Evolutionary conservation across 108 stramenopile genomes (phyloP).

Genomic region (Pseudonitzschia multistriata): DNA sequence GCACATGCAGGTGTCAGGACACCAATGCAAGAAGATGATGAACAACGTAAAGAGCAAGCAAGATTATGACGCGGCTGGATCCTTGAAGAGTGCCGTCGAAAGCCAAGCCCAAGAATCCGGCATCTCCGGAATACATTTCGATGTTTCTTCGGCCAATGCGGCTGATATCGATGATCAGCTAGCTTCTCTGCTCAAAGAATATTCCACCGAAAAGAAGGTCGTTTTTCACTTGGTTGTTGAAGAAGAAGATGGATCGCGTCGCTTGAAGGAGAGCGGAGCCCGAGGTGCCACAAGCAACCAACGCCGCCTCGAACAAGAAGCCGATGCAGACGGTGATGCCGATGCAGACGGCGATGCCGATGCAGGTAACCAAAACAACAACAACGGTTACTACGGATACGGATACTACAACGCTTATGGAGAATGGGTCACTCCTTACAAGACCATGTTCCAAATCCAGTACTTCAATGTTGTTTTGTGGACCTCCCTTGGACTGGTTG

Average conservation of each 20-base stretch:
- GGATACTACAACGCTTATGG: conserved; percentile 62
- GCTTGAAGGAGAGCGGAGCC: conserved; percentile 17
- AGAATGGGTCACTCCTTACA: conserved; percentile 60
- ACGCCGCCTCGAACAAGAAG: conserved; percentile 11
- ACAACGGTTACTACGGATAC: conserved; percentile 58
- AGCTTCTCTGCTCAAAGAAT: conserved; percentile 37
- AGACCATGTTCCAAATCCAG: conserved; percentile 89
- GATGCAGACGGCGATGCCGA: conserved; percentile 32
- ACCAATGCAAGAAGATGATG: conserved; percentile 33
- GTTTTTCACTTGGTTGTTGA: conserved; percentile 82
- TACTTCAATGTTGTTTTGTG: conserved; percentile 86
- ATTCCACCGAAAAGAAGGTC: conserved; percentile 46
- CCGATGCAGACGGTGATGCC: conserved; percentile 26
- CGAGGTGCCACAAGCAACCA: conserved; percentile 25
- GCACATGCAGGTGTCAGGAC: conserved; percentile 52
- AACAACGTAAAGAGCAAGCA: conserved; percentile 19
- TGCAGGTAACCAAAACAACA: conserved; percentile 18
- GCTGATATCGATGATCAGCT: conserved; percentile 57
- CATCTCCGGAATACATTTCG: conserved; percentile 54
- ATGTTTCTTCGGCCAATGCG: conserved; percentile 46
- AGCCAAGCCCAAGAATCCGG: conserved; percentile 32
- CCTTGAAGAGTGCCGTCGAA: conserved; percentile 18
- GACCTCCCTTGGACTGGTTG: conserved; percentile 73
- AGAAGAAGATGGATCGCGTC: conserved; percentile 44
- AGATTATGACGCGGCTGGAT: conserved; percentile 11